These are phyloP conservation scores for Leishmania gerbilli DNA, from an alignment of 208 protist genomes.

Conservation along the genomic window DNA sequence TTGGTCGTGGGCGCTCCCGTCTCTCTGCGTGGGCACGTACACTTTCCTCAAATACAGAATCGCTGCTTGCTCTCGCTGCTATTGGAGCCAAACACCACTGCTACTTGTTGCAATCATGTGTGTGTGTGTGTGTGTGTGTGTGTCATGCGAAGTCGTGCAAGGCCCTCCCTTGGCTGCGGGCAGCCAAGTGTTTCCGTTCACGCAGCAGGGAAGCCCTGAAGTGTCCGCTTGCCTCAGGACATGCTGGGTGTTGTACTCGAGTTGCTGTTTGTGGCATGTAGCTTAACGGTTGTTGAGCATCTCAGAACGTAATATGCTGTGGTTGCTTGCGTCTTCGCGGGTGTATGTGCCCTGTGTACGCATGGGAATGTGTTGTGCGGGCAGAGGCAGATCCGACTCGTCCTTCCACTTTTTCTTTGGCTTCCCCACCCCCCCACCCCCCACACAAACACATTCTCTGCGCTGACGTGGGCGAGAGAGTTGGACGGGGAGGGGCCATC, in stretches of 20 bases:
- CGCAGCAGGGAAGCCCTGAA: not conserved
- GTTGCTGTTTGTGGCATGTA: not conserved
- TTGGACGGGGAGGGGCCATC: not conserved
- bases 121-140: not conserved
- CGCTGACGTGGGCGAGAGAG: not conserved
- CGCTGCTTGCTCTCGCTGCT: not conserved
- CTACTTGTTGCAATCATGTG: not conserved
- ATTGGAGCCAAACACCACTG: not conserved
- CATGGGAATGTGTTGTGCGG: not conserved
- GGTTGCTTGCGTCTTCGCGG: not conserved
- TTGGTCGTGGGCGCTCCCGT: not conserved
- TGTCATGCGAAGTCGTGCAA: not conserved
- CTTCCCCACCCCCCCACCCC: not conserved
- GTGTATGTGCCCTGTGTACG: not conserved
- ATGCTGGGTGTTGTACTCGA: too few species aligned
- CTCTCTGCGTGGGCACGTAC: not conserved
- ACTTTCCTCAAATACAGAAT: not conserved
- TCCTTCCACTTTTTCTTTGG: not conserved
- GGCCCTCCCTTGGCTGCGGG: not conserved
- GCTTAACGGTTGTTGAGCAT: not conserved
- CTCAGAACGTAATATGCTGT: not conserved
- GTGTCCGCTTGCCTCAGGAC: not conserved
- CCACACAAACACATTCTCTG: not conserved
- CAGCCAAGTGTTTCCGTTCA: not conserved
- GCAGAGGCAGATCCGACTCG: not conserved